These are phyloP conservation scores for Leccinum truebloodii DNA, from an alignment of 768 basidiomycete species.

Conservation along the genomic window DNA sequence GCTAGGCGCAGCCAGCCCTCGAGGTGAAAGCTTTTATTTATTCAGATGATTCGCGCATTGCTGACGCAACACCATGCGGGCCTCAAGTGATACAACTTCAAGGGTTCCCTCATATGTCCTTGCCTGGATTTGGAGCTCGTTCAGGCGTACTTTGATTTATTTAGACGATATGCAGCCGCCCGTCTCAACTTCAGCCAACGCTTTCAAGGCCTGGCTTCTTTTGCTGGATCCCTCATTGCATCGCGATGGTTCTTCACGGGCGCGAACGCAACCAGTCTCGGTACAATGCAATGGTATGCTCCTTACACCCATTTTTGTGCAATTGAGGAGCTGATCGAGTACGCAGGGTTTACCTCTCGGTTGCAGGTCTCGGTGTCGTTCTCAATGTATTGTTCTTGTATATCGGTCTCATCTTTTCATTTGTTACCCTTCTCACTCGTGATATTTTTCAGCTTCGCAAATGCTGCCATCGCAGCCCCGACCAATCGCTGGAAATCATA, in stretches of 20 bases:
- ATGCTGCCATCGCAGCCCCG: slow-evolving; percentile 6
- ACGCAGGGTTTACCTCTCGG: slow-evolving; percentile 62
- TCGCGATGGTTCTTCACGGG: slow-evolving; percentile 74
- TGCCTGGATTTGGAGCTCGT: no score
- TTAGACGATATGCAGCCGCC: slow-evolving; percentile 61
- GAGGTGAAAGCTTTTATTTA: no score
- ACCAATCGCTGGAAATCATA: slow-evolving; percentile 10
- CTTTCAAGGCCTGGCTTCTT: slow-evolving; percentile 75
- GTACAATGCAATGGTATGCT: slow-evolving; percentile 66
- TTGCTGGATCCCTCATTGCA: slow-evolving; percentile 74
- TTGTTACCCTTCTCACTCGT: neutral
- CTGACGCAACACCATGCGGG: no score
- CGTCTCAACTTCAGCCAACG: slow-evolving; percentile 80
- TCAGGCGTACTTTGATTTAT: no score
- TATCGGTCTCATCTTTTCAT: slow-evolving; percentile 20
- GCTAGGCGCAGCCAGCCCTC: no score
- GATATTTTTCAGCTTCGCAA: slow-evolving; percentile 51
- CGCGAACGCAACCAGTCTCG: slow-evolving; percentile 57
- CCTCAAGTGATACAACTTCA: no score
- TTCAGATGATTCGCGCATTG: no score
- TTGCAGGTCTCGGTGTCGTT: slow-evolving; percentile 58
- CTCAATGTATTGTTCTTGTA: slow-evolving; percentile 69
- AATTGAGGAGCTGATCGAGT: slow-evolving; percentile 1
- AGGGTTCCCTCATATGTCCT: no score
- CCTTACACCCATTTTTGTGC: neutral